A percentile compares a stretch with the other conserved stretches of the same genome.
Evolutionary conservation across 208 protist species (phyloP).

Genomic region (Crithidia sp.): DNA sequence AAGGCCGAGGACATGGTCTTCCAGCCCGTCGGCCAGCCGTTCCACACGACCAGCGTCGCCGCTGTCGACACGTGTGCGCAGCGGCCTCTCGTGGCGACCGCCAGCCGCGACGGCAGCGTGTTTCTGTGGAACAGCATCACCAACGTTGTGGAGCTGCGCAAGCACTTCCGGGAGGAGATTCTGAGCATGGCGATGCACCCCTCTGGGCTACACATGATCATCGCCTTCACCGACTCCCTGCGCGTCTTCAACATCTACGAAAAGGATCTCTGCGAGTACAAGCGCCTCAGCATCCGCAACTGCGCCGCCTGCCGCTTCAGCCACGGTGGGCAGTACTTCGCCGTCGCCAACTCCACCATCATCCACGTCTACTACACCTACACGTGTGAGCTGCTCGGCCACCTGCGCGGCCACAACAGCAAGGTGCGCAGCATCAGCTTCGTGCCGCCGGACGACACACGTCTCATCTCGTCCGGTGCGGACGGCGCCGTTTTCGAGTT

Average conservation of each 20-base stretch:
- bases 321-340: constrained; percentile 96
- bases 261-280: constrained; percentile 94
- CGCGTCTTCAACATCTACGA: constrained; percentile 96
- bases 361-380: constrained; percentile 97
- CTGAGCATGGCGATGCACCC: constrained; percentile 95
- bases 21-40: constrained; percentile 90
- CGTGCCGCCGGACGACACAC: constrained; percentile 92
- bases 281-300: constrained; percentile 93
- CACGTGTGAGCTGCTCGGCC: constrained; percentile 95
- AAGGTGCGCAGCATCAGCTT: constrained; percentile 92
- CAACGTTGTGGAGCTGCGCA: constrained; percentile 91
- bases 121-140: constrained; percentile 97
- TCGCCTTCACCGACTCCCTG: constrained; percentile 96
- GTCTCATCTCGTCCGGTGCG: constrained; percentile 90
- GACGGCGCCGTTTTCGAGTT: constrained; percentile 97
- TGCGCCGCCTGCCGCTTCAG: constrained; percentile 95
- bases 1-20: constrained; percentile 93
- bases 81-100: constrained; percentile 95
- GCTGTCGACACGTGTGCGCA: constrained; percentile 94
- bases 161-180: constrained; percentile 93
- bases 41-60: constrained; percentile 89
- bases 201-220: constrained; percentile 93
- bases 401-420: constrained; percentile 95
- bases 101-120: constrained; percentile 87
- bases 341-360: constrained; percentile 94